phyloP scores from a whole-genome alignment of 192 early-diverging fungal genomes.

The Podila minutissima region DNA sequence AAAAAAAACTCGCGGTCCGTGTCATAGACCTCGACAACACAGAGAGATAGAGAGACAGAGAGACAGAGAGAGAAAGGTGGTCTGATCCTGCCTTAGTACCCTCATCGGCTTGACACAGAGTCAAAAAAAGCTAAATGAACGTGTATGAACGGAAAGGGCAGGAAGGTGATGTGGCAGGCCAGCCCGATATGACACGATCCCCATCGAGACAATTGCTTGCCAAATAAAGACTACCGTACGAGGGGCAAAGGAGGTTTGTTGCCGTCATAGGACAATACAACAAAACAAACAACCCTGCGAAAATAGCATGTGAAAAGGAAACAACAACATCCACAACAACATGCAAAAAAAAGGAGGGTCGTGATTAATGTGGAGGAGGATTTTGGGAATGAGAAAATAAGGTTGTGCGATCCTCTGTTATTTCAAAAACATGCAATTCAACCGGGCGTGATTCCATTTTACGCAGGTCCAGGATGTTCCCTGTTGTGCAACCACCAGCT shows the following conservation, averaged over 20 bases:
- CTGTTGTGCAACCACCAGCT: not conserved
- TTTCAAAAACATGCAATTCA: not conserved
- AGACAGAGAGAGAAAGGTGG: no score
- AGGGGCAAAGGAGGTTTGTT: not conserved
- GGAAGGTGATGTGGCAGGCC: not conserved
- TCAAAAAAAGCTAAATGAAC: not conserved
- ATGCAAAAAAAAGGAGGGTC: not conserved
- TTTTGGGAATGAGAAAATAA: not conserved
- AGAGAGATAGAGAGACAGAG: no score
- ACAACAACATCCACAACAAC: not conserved
- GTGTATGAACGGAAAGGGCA: not conserved
- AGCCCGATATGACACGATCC: not conserved
- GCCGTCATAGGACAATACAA: not conserved
- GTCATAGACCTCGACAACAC: no score
- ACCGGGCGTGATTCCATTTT: not conserved
- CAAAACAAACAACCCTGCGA: conserved; percentile 4
- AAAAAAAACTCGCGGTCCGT: no score
- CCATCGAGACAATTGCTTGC: not conserved
- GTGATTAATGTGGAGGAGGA: not conserved
- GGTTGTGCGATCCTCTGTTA: not conserved
- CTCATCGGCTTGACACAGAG: no score
- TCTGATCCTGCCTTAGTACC: no score
- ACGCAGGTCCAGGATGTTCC: not conserved
- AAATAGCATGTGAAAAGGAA: not conserved
- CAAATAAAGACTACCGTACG: not conserved